Conservation (phyloP, 1,284 basidiomycete species). For the Cryptococcus depauperatus region DNA sequence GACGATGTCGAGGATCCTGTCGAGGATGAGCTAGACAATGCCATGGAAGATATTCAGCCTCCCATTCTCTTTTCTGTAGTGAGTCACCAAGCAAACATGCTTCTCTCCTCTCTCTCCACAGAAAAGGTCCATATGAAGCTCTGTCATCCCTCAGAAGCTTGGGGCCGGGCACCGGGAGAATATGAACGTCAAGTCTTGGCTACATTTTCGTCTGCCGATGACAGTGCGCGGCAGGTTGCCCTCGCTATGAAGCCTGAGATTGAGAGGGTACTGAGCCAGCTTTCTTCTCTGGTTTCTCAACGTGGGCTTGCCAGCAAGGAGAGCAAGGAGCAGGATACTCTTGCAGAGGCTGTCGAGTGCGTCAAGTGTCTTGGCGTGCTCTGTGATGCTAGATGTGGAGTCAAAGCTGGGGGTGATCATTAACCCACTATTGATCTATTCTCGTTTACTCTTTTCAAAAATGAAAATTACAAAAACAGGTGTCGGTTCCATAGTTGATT, state of each 20-base stretch:
- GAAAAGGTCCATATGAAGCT: conserved; percentile 19
- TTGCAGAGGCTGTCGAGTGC: conserved; percentile 35
- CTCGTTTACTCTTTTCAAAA: no score
- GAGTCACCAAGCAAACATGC: conserved; percentile 32
- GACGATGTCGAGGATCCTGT: conserved; percentile 40
- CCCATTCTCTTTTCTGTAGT: conserved; percentile 40
- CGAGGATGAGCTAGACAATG: conserved; percentile 43
- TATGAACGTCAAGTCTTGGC: conserved; percentile 41
- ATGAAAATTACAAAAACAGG: no score
- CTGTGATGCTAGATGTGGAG: conserved; percentile 35
- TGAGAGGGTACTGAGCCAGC: conserved; percentile 26
- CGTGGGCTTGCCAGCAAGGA: conserved; percentile 13
- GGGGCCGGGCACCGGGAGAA: conserved; percentile 36
- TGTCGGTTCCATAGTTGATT: no score
- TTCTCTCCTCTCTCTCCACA: conserved; percentile 14
- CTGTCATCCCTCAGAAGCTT: conserved; percentile 33
- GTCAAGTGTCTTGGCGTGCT: conserved; percentile 37
- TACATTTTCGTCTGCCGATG: conserved; percentile 44
- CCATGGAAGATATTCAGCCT: conserved; percentile 44
- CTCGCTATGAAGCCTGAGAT: conserved; percentile 42
- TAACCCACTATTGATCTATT: no score
- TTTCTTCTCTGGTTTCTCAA: conserved; percentile 8
- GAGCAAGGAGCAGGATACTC: conserved; percentile 8
- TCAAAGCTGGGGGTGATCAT: conserved; percentile 24
- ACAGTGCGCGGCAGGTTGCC: conserved; percentile 39